Evolutionary conservation across 305 asterid species (phyloP).

Genomic region (Solanum aculeatissimum): DNA sequence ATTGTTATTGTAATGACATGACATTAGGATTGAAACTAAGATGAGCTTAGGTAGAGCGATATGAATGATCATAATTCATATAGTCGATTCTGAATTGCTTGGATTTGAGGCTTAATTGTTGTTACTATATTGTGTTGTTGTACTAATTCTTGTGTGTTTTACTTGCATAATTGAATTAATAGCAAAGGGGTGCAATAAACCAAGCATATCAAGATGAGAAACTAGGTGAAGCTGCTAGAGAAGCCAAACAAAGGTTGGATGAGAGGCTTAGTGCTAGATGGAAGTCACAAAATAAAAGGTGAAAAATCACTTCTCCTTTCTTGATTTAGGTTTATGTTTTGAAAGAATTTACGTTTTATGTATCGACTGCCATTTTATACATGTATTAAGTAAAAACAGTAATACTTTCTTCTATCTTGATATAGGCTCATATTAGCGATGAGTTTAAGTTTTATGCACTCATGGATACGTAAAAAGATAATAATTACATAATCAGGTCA

Average conservation of each 20-base stretch:
- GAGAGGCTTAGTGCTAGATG: conserved; percentile 33
- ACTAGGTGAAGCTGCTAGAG: conserved; percentile 49
- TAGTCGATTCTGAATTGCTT: not conserved
- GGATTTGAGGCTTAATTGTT: not conserved
- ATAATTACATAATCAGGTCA: not conserved
- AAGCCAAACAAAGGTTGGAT: conserved; percentile 67
- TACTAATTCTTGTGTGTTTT: not conserved
- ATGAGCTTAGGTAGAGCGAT: not conserved
- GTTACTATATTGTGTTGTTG: not conserved
- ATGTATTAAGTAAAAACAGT: not conserved
- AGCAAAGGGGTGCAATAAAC: conserved; percentile 22
- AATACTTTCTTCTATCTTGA: not conserved
- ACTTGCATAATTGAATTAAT: not conserved
- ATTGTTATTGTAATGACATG: not conserved
- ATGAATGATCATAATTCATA: not conserved
- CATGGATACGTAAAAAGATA: not conserved
- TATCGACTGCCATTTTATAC: not conserved
- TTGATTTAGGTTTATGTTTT: not conserved
- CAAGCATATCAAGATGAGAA: conserved; percentile 30
- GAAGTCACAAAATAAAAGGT: conserved; percentile 43
- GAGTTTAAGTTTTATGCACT: not conserved
- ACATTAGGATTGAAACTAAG: not conserved
- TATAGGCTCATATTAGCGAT: not conserved
- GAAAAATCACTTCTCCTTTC: not conserved
- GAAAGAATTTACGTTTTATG: not conserved